phyloP scores from a whole-genome alignment of 164 flowering plant species.

The Piper betle region DNA sequence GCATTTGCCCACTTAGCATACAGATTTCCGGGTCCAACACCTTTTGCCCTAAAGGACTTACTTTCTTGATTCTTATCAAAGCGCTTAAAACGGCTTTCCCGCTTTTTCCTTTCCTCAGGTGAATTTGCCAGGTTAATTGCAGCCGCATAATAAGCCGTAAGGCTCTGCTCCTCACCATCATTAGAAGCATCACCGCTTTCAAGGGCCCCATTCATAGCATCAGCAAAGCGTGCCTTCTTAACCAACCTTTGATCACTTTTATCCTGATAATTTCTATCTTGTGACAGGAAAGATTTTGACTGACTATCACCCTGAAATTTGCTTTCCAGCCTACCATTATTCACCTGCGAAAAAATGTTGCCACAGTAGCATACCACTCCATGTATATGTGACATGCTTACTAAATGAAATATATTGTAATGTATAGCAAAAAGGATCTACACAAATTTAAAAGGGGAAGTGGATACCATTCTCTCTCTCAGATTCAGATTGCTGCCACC shows the following conservation, averaged over 20 bases:
- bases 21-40: constrained; percentile 37
- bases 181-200: constrained; percentile 68
- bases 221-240: constrained; percentile 63
- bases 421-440: not conserved
- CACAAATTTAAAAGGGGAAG: not conserved
- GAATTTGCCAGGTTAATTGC: constrained; percentile 58
- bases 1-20: constrained; percentile 55
- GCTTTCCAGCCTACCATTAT: constrained; percentile 30
- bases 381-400: too few species aligned
- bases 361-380: not conserved
- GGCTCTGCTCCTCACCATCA: constrained; percentile 82
- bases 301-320: constrained; percentile 24
- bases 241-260: constrained; percentile 36
- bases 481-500: constrained; percentile 31
- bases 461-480: constrained; percentile 17
- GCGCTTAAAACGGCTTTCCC: constrained; percentile 83
- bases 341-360: constrained; percentile 29
- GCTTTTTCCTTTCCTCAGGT: constrained; percentile 81
- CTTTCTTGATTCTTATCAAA: constrained; percentile 57
- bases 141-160: constrained; percentile 59
- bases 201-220: constrained; percentile 22
- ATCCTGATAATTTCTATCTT: constrained; percentile 24
- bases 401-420: too few species aligned
- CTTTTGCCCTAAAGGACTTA: constrained; percentile 35
- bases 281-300: constrained; percentile 23